phyloP scores from a whole-genome alignment of 2,329 filamentous ascomycete species.

The Domatiomyces globalis region DNA sequence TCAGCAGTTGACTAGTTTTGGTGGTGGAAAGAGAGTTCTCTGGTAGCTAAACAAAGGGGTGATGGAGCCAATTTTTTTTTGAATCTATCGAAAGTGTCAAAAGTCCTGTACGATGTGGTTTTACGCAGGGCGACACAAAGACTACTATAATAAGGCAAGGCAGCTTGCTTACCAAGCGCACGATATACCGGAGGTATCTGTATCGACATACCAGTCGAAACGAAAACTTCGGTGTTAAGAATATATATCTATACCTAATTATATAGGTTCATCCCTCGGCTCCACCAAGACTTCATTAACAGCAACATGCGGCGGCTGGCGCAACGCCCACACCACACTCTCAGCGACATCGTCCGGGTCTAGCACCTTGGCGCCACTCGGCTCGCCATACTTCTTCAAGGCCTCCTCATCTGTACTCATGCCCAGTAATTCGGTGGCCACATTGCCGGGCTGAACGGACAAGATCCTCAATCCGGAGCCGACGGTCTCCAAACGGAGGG shows the following conservation, averaged over 20 bases:
- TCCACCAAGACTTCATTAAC: conserved; percentile 72
- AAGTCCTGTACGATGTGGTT: no score
- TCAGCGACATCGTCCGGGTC: conserved; percentile 57
- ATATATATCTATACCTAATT: background rate
- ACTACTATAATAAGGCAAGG: no score
- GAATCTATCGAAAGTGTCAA: no score
- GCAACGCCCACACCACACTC: conserved; percentile 59
- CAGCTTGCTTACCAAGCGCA: no score
- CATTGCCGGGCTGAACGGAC: conserved; percentile 63
- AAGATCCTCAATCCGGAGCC: conserved; percentile 61
- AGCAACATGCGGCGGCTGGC: conserved; percentile 59
- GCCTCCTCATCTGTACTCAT: conserved; percentile 67
- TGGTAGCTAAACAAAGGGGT: no score
- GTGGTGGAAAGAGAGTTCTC: no score
- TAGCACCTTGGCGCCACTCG: conserved; percentile 61
- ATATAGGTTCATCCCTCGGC: conserved; percentile 59
- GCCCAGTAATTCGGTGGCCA: conserved; percentile 54
- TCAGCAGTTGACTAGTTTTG: no score
- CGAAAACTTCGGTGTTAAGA: background rate
- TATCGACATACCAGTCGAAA: no score
- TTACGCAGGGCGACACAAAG: no score
- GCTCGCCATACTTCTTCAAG: conserved; percentile 63
- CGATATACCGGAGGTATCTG: no score
- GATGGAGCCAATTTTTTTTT: no score
- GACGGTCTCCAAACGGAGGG: conserved; percentile 59